Percentiles rank a stretch among this genome's conserved stretches.
phyloP scores from a whole-genome alignment of 108 stramenopile species.

The Skeletonema costatum region DNA sequence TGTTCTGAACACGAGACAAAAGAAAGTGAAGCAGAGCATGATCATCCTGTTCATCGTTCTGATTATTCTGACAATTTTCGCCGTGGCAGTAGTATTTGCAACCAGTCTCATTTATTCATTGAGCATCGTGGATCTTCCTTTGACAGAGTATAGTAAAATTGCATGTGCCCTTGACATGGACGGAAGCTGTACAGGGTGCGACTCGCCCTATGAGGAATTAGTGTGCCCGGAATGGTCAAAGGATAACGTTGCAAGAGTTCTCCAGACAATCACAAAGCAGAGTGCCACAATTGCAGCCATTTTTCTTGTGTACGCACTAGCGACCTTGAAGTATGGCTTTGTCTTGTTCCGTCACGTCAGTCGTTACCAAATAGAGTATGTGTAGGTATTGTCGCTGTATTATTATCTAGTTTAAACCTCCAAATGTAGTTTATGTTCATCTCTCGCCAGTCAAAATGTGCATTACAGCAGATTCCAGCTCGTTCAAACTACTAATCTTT shows the following conservation, averaged over 20 bases:
- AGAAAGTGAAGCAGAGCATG: slow-evolving; percentile 59
- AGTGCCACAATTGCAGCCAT: slow-evolving; percentile 76
- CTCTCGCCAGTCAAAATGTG: background rate
- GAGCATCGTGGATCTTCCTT: slow-evolving; percentile 40
- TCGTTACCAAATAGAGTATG: slow-evolving; percentile 84
- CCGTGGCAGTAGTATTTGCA: slow-evolving; percentile 60
- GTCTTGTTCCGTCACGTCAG: slow-evolving; percentile 59
- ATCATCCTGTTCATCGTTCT: slow-evolving; percentile 59
- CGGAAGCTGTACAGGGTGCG: slow-evolving; percentile 64
- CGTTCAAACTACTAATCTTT: slow-evolving; percentile 14
- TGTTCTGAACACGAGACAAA: slow-evolving; percentile 71
- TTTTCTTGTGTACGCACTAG: slow-evolving; percentile 73
- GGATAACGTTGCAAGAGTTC: slow-evolving; percentile 61
- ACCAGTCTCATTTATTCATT: slow-evolving; percentile 64
- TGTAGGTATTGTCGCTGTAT: slow-evolving; percentile 31
- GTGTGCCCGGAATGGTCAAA: slow-evolving; percentile 81
- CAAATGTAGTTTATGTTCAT: background rate
- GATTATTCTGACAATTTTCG: slow-evolving; percentile 47
- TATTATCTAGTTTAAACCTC: background rate
- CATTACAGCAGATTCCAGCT: slow-evolving; percentile 17
- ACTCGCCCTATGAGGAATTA: slow-evolving; percentile 10
- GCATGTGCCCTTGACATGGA: slow-evolving; percentile 64
- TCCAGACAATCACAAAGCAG: slow-evolving; percentile 75
- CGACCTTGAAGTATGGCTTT: slow-evolving; percentile 70
- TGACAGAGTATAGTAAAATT: slow-evolving; percentile 50